These are phyloP conservation scores for Populus hybrid DNA, from an alignment of 441 rosid genomes.

Conservation along the genomic window DNA sequence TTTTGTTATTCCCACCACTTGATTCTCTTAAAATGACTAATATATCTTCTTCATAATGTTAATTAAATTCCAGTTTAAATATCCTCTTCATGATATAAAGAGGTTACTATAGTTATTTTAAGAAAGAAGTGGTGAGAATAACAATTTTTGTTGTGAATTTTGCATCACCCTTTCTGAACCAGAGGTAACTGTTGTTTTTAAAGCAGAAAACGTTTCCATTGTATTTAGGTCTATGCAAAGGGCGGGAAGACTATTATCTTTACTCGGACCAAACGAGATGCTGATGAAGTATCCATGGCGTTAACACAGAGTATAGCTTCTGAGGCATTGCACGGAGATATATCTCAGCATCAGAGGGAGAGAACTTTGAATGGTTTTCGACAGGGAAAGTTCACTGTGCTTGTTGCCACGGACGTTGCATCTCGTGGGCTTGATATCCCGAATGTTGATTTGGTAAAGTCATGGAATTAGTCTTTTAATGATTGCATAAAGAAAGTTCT, in stretches of 20 bases:
- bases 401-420: conserved; percentile 98
- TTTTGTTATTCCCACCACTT: too few relatives aligned
- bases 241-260: conserved; percentile 98
- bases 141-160: too few relatives aligned
- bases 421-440: conserved; percentile 99
- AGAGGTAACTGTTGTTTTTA: not conserved
- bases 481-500: not conserved
- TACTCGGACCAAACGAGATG: conserved; percentile 94
- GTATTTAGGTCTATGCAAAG: conserved; percentile 81
- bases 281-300: conserved; percentile 88
- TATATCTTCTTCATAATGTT: too few relatives aligned
- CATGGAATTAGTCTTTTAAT: conserved; percentile 3
- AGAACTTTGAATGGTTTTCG: conserved; percentile 89
- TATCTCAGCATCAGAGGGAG: conserved; percentile 98
- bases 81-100: too few relatives aligned
- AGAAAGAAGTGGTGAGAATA: too few relatives aligned
- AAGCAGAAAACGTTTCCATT: not conserved
- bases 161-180: not conserved
- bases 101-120: too few relatives aligned
- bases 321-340: conserved; percentile 97
- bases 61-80: too few relatives aligned
- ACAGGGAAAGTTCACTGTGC: conserved; percentile 95
- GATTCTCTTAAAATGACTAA: too few relatives aligned
- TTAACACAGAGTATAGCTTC: conserved; percentile 79
- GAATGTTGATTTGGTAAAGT: conserved; percentile 84